These are phyloP conservation scores for Chlorophyllum brunneum DNA, from an alignment of 768 basidiomycete genomes.

Conservation along the genomic window DNA sequence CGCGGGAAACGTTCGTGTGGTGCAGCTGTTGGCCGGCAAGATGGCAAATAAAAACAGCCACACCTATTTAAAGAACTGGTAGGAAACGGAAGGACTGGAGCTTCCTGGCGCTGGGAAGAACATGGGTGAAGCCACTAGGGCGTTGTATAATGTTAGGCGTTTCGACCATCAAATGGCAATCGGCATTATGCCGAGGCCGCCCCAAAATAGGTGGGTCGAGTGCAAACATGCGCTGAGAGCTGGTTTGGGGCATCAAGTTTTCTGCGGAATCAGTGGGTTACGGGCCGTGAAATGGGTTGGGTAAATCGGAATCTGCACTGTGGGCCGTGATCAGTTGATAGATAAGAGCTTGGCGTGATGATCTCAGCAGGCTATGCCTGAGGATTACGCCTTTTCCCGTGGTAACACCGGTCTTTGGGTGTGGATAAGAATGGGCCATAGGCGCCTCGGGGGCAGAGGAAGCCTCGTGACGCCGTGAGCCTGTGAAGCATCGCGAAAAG, in stretches of 20 bases:
- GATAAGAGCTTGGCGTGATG: not conserved
- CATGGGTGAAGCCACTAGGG: not conserved
- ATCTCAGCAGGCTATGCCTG: not conserved
- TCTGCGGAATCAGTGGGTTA: not conserved
- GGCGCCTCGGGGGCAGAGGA: not conserved
- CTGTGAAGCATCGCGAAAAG: no score
- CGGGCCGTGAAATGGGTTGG: not conserved
- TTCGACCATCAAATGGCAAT: slow-evolving; percentile 3
- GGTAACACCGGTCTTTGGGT: not conserved
- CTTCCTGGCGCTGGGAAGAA: not conserved
- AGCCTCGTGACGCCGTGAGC: not conserved
- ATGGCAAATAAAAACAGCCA: not conserved
- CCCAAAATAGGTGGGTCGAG: not conserved
- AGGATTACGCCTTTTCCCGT: not conserved
- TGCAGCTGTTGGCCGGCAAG: slow-evolving; percentile 6
- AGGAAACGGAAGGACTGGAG: not conserved
- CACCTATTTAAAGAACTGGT: not conserved
- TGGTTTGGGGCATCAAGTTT: not conserved
- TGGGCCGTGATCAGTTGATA: slow-evolving; percentile 7
- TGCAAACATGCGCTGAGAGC: not conserved
- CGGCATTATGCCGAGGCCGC: slow-evolving; percentile 5
- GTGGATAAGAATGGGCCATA: slow-evolving; percentile 6
- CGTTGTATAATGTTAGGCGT: not conserved
- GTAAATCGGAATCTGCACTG: not conserved
- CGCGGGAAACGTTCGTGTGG: slow-evolving; percentile 9